A percentile compares a stretch with the other conserved stretches of the same genome.
Conservation (phyloP, 1,284 basidiomycete species). For the Cerrena zonata region DNA sequence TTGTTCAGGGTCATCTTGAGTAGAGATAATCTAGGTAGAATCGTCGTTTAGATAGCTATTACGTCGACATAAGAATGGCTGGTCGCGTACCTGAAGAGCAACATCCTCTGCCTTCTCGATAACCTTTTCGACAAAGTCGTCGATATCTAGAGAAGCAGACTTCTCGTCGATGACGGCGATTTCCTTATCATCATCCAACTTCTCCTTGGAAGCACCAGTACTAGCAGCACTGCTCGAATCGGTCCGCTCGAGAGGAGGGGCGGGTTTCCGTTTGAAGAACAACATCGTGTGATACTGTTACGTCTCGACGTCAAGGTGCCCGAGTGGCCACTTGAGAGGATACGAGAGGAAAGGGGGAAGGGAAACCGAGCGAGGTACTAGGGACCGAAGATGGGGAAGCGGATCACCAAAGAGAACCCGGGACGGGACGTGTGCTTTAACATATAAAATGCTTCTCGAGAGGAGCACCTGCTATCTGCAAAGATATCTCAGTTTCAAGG, state of each 20-base stretch:
- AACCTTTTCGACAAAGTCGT: slow-evolving; percentile 23
- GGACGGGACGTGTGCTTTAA: background rate
- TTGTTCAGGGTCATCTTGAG: slow-evolving; percentile 50
- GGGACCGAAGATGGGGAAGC: background rate
- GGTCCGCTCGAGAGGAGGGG: slow-evolving; percentile 9
- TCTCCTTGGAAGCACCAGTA: slow-evolving; percentile 11
- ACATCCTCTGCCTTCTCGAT: slow-evolving; percentile 44
- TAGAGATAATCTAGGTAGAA: slow-evolving; percentile 37
- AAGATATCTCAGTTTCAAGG: background rate
- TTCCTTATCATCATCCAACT: slow-evolving; percentile 14
- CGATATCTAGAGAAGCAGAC: slow-evolving; percentile 14
- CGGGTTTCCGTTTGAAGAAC: slow-evolving; percentile 7
- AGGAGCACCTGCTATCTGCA: background rate
- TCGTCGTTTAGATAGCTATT: no score
- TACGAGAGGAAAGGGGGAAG: background rate
- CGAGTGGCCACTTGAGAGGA: background rate
- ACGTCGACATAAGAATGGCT: background rate
- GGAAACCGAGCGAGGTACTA: background rate
- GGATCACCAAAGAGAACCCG: background rate
- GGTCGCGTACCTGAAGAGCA: slow-evolving; percentile 34
- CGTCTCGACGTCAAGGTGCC: background rate
- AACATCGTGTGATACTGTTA: slow-evolving; percentile 1
- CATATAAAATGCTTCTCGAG: background rate
- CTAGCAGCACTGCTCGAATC: slow-evolving; percentile 5
- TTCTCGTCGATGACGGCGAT: slow-evolving; percentile 17